phyloP scores from a whole-genome alignment of 2,329 filamentous ascomycete genomes.

The Aspergillus viridinutans region DNA sequence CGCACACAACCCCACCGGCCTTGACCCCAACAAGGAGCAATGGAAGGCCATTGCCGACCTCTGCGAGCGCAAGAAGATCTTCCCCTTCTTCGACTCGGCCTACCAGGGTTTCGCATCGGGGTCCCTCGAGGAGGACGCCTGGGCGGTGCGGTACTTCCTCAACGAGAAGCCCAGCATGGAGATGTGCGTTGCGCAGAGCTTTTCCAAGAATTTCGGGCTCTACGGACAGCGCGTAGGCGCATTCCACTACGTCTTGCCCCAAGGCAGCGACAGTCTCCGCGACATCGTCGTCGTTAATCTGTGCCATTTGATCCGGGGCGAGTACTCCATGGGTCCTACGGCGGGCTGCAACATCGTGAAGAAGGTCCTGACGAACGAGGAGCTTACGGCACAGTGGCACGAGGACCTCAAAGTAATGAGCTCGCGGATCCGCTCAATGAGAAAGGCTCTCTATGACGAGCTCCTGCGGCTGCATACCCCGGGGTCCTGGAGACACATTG shows the following conservation, averaged over 20 bases:
- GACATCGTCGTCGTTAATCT: conserved; percentile 35
- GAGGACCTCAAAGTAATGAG: conserved; percentile 87
- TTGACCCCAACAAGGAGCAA: conserved; percentile 86
- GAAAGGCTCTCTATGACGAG: conserved; percentile 70
- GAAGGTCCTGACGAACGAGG: conserved; percentile 71
- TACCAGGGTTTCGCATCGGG: conserved; percentile 98
- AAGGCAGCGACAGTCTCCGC: conserved; percentile 24
- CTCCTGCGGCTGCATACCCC: conserved; percentile 81
- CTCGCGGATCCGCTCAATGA: conserved; percentile 89
- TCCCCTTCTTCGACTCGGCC: conserved; percentile 96
- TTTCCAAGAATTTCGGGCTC: conserved; percentile 67
- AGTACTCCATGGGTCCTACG: conserved; percentile 58
- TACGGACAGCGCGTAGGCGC: conserved; percentile 94
- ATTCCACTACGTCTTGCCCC: conserved; percentile 62
- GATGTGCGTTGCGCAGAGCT: conserved; percentile 55
- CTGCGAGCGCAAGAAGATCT: conserved; percentile 75
- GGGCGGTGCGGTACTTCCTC: conserved; percentile 85
- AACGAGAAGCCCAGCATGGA: conserved; percentile 70
- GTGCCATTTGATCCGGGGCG: conserved; percentile 37
- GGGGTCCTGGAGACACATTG: conserved; percentile 96
- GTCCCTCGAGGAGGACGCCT: conserved; percentile 76
- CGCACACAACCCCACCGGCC: conserved; percentile 95
- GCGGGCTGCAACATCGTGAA: conserved; percentile 84
- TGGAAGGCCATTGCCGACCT: conserved; percentile 83
- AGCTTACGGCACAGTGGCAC: conserved; percentile 83